Evolutionary conservation across 2,329 filamentous ascomycete genomes (phyloP), one percentile per base, ranked within the genome.

Genomic region (Chrysoporthe austroafricana): DNA sequence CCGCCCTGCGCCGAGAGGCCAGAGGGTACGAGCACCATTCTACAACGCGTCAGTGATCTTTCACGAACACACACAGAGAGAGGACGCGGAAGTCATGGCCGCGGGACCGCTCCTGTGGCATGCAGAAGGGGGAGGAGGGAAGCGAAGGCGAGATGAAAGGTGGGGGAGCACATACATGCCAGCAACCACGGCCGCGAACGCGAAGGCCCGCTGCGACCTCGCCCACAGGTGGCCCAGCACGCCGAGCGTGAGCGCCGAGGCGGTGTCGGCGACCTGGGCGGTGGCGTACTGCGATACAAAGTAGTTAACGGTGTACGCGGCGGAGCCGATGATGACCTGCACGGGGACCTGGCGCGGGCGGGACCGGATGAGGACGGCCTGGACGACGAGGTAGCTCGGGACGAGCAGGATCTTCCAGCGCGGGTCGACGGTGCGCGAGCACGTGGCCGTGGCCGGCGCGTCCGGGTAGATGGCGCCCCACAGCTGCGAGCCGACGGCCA

Each of bases 361-460:
- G 11, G 64, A 59, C n/a, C 63, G 62, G 46, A 70, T 68, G 2
- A 69, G 70, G 13, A 71, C 62, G n/a, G 70, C 62, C n/a, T 71
- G 70, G 70, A 88, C 90, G 52, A 91, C 75, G 6, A 90, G 86
- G 77, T 92, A 94, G 14, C 84, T 76, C 0, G 89, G 84, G 0
- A 93, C 91, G 74, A 91, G 91, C 26, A 89, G 79, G 77, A 92
- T 91, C 69, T 85, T 86, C 64, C 74, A 74, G 62, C 75, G 71
- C 9, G 72, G 70, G 43, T 74, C 68, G 62, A 78, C 73, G 2
- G 71, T 70, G 43, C 76, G 72, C 6, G 60, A 26, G 65, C 77
- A 78, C 9, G 66, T 73, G 36, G 76, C 76, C n/a, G 70, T 70
- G 4, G 75, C 76, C 9, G 73, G 74, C 1, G 77, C 77, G 42